Base-by-base conservation (phyloP, 2,329 filamentous ascomycete genomes). In the Exophiala spinifera region DNA sequence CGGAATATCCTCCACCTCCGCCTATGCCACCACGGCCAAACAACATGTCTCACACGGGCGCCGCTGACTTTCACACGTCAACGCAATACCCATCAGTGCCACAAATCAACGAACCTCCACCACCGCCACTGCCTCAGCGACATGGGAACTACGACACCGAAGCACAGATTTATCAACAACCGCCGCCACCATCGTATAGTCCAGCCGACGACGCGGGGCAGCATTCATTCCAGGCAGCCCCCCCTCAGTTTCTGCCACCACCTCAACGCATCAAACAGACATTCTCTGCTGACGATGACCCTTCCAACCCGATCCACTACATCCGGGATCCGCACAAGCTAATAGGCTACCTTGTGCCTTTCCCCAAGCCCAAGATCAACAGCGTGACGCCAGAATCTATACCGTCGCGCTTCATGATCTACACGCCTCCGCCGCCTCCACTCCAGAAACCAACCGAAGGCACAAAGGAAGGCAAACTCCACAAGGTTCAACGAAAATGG, bases 401-500 rank as follows among this genome's bases (percentile, higher is more conserved):
- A 5, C 73, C 74, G 0, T 58, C 66, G 4, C 70, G 73, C 10
- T 76, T 75, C 59, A 62, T 76, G 19, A 69, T 76, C 55, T 76
- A 75, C 61, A 76, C 74, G 0, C 74, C 74, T 3, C 73, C 73
- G 4, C 66, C 71, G 4, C 73, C 73, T 7, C 74, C 74, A 8
- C 63, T 76, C 1, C 62, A 64, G 11, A 70, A 69, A 49, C 73
- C 74, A 0, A 65, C 63, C 14, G 67, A 71, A 31, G 74, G 73
- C 39, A 69, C 72, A 42, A 76, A 74, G 53, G 74, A 76, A 60
- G 66, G 58, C 43, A 69, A 69, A 23, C 55, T 71, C 39, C 74
- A 74, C 61, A 75, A 74, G 56, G 65, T 74, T 17, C 72, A 74
- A 60, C 66, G 74, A 5, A 73, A 72, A 64, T 76, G 74, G 74